Evolutionary conservation across 305 asterid genomes (phyloP).

Genomic region (Nicotiana rustica): DNA sequence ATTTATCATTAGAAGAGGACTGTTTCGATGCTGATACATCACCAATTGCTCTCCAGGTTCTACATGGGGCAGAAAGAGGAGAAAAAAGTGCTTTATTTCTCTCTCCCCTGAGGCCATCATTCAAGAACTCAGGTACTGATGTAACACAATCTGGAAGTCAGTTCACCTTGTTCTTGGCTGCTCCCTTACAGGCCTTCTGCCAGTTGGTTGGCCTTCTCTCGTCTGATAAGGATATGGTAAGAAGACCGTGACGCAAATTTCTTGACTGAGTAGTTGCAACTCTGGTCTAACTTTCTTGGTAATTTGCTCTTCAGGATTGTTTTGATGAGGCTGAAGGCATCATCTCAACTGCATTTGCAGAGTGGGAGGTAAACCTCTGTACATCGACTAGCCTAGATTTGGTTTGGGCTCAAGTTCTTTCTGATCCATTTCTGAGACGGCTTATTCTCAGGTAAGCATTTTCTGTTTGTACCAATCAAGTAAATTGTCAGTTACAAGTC

Average conservation of each 20-base stretch:
- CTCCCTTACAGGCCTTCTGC: constrained; percentile 92
- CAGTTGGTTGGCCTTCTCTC: constrained; percentile 72
- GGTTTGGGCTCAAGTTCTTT: constrained; percentile 94
- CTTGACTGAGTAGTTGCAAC: constrained; percentile 18
- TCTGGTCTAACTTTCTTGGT: not conserved
- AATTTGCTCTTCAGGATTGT: constrained; percentile 59
- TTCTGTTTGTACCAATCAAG: constrained; percentile 12
- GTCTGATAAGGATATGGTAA: constrained; percentile 61
- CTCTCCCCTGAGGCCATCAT: constrained; percentile 81
- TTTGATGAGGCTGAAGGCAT: constrained; percentile 61
- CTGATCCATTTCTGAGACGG: constrained; percentile 88
- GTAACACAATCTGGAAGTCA: constrained; percentile 77
- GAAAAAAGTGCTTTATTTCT: constrained; percentile 89
- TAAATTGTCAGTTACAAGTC: not conserved
- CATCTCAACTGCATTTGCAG: constrained; percentile 74
- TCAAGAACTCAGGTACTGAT: constrained; percentile 63
- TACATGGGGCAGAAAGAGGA: constrained; percentile 93
- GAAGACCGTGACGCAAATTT: constrained; percentile 40
- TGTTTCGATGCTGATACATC: constrained; percentile 44
- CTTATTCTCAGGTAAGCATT: constrained; percentile 77
- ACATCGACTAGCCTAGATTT: constrained; percentile 76
- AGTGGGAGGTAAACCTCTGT: constrained; percentile 94
- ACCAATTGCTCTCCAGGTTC: constrained; percentile 58
- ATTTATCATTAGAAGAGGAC: not conserved
- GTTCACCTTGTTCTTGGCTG: constrained; percentile 90